These are phyloP conservation scores for Thalassiosira mediterranea DNA, from an alignment of 352 stramenopile genomes.

Conservation along the genomic window DNA sequence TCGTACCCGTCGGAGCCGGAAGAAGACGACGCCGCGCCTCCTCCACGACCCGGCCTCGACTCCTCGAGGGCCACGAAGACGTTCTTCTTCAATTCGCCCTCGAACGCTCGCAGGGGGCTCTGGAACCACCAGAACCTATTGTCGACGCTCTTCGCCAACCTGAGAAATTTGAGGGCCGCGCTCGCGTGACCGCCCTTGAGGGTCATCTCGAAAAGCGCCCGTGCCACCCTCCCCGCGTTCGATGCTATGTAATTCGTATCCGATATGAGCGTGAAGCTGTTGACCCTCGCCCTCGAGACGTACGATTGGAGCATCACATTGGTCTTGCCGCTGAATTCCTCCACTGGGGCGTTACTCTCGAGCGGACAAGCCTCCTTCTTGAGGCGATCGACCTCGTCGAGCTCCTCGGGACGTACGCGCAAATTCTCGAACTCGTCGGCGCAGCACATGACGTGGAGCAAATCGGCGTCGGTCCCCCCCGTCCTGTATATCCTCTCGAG, in stretches of 20 bases:
- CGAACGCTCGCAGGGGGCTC: slow-evolving; percentile 92
- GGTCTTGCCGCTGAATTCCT: slow-evolving; percentile 93
- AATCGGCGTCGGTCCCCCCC: slow-evolving; percentile 56
- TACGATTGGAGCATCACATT: slow-evolving; percentile 96
- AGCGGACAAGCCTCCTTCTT: slow-evolving; percentile 88
- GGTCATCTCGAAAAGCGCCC: slow-evolving; percentile 98
- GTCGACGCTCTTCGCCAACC: slow-evolving; percentile 97
- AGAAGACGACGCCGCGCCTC: too few relatives aligned
- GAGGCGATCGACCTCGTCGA: slow-evolving; percentile 91
- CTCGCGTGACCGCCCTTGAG: slow-evolving; percentile 64
- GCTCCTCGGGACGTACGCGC: slow-evolving; percentile 93
- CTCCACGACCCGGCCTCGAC: slow-evolving; percentile 68
- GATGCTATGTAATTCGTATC: slow-evolving; percentile 99
- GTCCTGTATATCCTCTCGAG: slow-evolving; percentile 82
- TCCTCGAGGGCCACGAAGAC: slow-evolving; percentile 89
- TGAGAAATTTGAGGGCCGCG: slow-evolving; percentile 90
- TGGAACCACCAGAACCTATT: slow-evolving; percentile 97
- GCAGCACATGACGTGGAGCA: slow-evolving; percentile 83
- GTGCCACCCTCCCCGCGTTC: slow-evolving; percentile 95
- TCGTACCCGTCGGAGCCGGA: slow-evolving; percentile 62
- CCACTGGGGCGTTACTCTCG: slow-evolving; percentile 88
- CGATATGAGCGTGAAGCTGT: slow-evolving; percentile 96
- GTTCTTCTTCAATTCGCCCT: slow-evolving; percentile 88
- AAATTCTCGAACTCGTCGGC: slow-evolving; percentile 95
- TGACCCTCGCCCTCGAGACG: slow-evolving; percentile 88